phyloP scores from a whole-genome alignment of 257 asterid species.

The Solanum piurae region DNA sequence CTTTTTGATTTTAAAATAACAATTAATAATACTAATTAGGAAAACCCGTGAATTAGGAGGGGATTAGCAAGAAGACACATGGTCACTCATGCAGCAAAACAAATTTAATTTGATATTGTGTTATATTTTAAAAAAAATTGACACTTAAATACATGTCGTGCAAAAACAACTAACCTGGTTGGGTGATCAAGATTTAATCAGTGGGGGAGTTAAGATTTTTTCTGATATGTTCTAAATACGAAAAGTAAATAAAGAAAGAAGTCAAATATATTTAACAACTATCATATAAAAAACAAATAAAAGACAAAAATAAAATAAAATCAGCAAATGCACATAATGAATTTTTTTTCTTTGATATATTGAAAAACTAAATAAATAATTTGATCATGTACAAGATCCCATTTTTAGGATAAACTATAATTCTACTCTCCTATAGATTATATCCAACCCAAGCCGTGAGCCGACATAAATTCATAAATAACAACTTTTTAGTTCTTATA shows the following conservation, averaged over 20 bases:
- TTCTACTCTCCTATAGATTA: not conserved
- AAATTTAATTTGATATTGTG: not conserved
- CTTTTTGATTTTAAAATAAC: not conserved
- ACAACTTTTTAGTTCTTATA: not conserved
- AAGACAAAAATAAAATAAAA: not conserved
- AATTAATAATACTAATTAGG: not conserved
- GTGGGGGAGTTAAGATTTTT: rapidly evolving
- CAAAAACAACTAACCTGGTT: constrained; percentile 8
- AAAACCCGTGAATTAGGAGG: not conserved
- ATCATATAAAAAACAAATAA: not conserved
- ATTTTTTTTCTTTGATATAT: not conserved
- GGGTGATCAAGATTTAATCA: constrained; percentile 12
- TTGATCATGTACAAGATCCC: not conserved
- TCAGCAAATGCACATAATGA: not conserved
- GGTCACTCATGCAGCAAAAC: not conserved
- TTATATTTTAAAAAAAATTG: not conserved
- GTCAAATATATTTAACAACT: not conserved
- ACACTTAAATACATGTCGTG: constrained; percentile 12
- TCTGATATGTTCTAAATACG: not conserved
- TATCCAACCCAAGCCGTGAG: not conserved
- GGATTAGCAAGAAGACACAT: not conserved
- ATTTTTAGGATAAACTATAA: constrained; percentile 5
- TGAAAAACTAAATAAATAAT: constrained; percentile 17
- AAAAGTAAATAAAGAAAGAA: not conserved
- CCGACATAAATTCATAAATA: not conserved